These are phyloP conservation scores for Lagenidium giganteum DNA, from an alignment of 352 stramenopile species.

Conservation along the genomic window DNA sequence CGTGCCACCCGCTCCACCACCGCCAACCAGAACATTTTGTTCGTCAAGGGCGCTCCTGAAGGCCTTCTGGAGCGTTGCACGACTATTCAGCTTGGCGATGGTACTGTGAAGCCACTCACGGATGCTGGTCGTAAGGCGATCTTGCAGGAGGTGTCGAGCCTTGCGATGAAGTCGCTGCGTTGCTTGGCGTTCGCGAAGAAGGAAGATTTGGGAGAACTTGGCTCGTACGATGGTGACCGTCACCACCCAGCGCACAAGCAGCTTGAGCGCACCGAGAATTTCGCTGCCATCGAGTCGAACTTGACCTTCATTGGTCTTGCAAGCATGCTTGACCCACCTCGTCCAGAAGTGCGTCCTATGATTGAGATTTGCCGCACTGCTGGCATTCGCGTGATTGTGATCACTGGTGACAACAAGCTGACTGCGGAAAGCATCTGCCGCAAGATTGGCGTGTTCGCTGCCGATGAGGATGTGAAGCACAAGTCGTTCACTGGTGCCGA, in stretches of 20 bases:
- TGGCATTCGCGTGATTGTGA: conserved; percentile 99
- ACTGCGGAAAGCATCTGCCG: conserved; percentile 97
- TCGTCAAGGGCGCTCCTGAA: conserved; percentile 99
- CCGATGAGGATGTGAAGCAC: conserved; percentile 77
- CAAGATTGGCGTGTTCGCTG: conserved; percentile 96
- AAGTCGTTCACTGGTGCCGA: conserved; percentile 94
- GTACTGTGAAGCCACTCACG: conserved; percentile 91
- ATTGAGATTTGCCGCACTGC: conserved; percentile 94
- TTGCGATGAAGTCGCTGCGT: conserved; percentile 93
- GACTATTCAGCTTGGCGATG: conserved; percentile 90
- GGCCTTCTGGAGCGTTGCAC: conserved; percentile 95
- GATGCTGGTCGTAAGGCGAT: conserved; percentile 82
- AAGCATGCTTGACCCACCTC: conserved; percentile 98
- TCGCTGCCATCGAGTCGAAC: conserved; percentile 93
- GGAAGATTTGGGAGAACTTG: conserved; percentile 83
- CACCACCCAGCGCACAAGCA: conserved; percentile 82
- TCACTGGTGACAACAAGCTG: conserved; percentile 98
- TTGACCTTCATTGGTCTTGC: conserved; percentile 97
- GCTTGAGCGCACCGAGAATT: conserved; percentile 82
- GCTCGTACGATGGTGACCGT: conserved; percentile 75
- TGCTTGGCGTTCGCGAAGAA: conserved; percentile 97
- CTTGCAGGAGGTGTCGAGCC: conserved; percentile 84
- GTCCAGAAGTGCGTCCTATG: conserved; percentile 94
- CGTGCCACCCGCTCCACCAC: conserved; percentile 59
- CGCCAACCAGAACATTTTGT: conserved; percentile 88